Evolutionary conservation across 2,329 filamentous ascomycete species (phyloP).

Genomic region (Cyanodermella asteris): DNA sequence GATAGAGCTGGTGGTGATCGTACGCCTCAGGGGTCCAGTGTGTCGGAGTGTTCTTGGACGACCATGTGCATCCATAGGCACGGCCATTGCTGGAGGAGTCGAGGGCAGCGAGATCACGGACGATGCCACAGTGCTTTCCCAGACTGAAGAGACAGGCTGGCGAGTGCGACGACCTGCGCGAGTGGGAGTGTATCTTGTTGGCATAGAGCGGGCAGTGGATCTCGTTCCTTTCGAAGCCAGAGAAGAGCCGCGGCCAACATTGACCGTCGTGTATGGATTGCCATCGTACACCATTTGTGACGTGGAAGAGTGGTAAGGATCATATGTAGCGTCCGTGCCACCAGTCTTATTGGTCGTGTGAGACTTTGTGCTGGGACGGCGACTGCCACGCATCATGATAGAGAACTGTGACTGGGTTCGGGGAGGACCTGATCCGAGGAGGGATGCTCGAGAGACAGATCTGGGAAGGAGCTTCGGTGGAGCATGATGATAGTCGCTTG

Average conservation of each 20-base stretch:
- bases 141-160: constrained; percentile 1
- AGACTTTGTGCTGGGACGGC: constrained; percentile 1
- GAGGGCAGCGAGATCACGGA: constrained; percentile 1
- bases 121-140: not conserved
- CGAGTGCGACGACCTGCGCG: constrained; percentile 4
- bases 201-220: no score
- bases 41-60: constrained; percentile 3
- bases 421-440: constrained; percentile 13
- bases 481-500: constrained; percentile 77
- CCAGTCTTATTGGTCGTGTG: constrained; percentile 5
- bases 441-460: constrained; percentile 10
- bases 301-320: constrained; percentile 57
- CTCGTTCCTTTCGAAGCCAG: constrained; percentile 13
- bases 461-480: constrained; percentile 15
- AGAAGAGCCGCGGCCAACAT: constrained; percentile 34
- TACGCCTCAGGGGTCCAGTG: constrained; percentile 1
- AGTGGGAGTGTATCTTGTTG: no score
- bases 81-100: not conserved
- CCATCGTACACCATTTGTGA: constrained; percentile 22
- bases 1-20: constrained; percentile 3
- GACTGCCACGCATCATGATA: constrained; percentile 16
- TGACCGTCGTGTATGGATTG: constrained; percentile 41
- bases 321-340: constrained; percentile 41
- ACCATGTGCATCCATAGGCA: constrained; percentile 2
- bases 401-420: constrained; percentile 33